Base-by-base conservation (phyloP, 495 filamentous ascomycete species). In the Tuber calosporum region DNA sequence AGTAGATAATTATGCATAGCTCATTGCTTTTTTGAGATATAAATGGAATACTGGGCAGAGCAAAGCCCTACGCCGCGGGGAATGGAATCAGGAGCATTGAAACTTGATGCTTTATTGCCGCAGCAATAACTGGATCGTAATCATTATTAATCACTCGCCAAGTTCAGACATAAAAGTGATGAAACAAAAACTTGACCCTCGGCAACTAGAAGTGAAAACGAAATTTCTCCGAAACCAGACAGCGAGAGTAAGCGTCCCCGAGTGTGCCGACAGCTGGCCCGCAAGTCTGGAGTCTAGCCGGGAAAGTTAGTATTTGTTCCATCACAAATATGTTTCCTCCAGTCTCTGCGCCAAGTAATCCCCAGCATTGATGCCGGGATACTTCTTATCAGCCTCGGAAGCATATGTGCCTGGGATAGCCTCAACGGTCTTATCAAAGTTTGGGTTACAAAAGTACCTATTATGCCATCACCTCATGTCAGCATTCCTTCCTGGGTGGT, bases 401-500 rank as follows among this genome's bases (percentile, higher is more conserved):
- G 86, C 88, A 81, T 88, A 96, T 0, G 94, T 97, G 8, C 94
- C 93, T 0, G 93, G 94, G 48, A 98, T 87, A 0, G 90, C 93
- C 71, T 96, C 92, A 78, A 97, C 97, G 69, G 85, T 83, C 73
- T 84, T 84, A 73, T 93, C 87, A 80, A 88, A 91, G 75, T 97
- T 92, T 13, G 94, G 93, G 77, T 97, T 96, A 84, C 94, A 97
- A 82, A 98, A 98, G 82, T 94, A 94, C n/a, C 74, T 72, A 74
- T 62, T 62, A 62, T 4, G 11, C 26, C 53, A 62, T 26, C 22
- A 9, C 20, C 34, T n/a, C 30, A 8, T 7, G 58, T 41, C n/a
- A 78, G 36, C 48, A 22, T 71, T 41, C 53, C 41, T 37, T 6
- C 30, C 72, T 42, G 13, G 11, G 17, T 73, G 26, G 22, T 72